These are phyloP conservation scores for Talaromyces sp. DNA, from an alignment of 2,329 filamentous ascomycete species.

Conservation along the genomic window DNA sequence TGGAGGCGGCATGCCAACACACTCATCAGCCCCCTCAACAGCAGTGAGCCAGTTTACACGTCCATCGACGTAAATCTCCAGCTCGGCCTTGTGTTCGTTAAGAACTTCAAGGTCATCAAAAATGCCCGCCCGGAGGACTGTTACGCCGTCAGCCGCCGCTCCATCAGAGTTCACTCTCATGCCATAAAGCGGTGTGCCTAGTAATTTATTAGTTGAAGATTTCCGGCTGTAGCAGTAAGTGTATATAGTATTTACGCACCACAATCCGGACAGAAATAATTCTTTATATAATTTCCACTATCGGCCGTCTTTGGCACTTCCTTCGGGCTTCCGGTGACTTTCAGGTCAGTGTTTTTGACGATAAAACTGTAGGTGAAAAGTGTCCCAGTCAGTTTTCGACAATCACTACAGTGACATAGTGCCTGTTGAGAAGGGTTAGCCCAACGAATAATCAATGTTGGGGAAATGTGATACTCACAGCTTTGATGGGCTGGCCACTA, in stretches of 20 bases:
- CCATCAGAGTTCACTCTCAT: slow-evolving; percentile 16
- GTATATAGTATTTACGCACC: slow-evolving; percentile 19
- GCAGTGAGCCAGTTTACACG: neutral
- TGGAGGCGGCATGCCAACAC: neutral
- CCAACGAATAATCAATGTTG: neutral
- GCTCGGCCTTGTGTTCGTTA: slow-evolving; percentile 24
- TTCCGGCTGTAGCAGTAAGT: neutral
- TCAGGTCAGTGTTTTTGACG: slow-evolving; percentile 24
- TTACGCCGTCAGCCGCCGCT: slow-evolving; percentile 14
- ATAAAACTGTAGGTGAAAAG: slow-evolving; percentile 28
- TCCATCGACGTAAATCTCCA: slow-evolving; percentile 25
- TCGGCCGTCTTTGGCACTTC: slow-evolving; percentile 31
- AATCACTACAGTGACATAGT: slow-evolving; percentile 36
- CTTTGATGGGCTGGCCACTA: slow-evolving; percentile 24
- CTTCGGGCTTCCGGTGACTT: slow-evolving; percentile 29
- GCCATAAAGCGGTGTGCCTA: slow-evolving; percentile 1
- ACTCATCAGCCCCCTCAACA: neutral
- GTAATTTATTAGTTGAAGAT: slow-evolving; percentile 20
- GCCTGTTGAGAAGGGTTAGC: slow-evolving; percentile 20
- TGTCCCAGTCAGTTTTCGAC: slow-evolving; percentile 33
- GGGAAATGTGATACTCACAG: slow-evolving; percentile 19
- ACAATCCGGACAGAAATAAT: slow-evolving; percentile 35
- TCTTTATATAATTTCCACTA: slow-evolving; percentile 31
- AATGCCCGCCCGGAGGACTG: slow-evolving; percentile 32
- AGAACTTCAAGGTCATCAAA: slow-evolving; percentile 27